Evolutionary conservation across 2,329 filamentous ascomycete species (phyloP), one percentile per base, ranked within the genome.

Genomic region (Trichoderma lentiforme): DNA sequence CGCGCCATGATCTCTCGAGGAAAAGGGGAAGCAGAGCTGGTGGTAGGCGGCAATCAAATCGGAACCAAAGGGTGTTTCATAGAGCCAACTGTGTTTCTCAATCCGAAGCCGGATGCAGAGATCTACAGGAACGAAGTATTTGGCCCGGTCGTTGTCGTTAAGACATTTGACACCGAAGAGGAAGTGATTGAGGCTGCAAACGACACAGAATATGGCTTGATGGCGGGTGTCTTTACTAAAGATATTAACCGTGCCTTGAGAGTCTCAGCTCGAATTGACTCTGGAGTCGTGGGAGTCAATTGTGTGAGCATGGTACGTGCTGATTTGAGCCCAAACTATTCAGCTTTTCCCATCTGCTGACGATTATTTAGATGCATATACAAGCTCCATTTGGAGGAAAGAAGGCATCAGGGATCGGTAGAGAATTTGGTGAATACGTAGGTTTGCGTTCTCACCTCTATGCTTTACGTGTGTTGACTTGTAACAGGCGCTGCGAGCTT

Each of bases 41-140:
- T 78, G 53, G n/a, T 24, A 26, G 72, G 26, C 21, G 71, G 21
- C 21, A 73, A 61, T 62, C 73, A n/a, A 36, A 60, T 57, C 2
- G 65, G 56, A 12, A 67, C 73, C 12, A 15, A 68, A 18, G 78
- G 78, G 0, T 78, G 73, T 51, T 80, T 75, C 63, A 74, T 80
- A 30, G 72, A 77, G 64, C 78, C 78, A 8, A 79, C 78, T 1
- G 75, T 79, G 15, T 77, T 80, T 56, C 74, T 61, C 21, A 69
- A 80, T 71, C n/a, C 76, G 21, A 73, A 74, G 1, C 75, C 78
- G 11, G 66, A 76, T 14, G 76, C 79, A n/a, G 80, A 80, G 72
- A 85, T 91, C 61, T 87, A 86, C 79, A 85, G 85, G 26, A 88
- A 91, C 74, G 89, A 91, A 73, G 84, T 91, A 1, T 92, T 92